Percentiles rank a stretch among this genome's conserved stretches.
Evolutionary conservation across 352 stramenopile genomes (phyloP).

Genomic region (Pythium vanterpoolii): DNA sequence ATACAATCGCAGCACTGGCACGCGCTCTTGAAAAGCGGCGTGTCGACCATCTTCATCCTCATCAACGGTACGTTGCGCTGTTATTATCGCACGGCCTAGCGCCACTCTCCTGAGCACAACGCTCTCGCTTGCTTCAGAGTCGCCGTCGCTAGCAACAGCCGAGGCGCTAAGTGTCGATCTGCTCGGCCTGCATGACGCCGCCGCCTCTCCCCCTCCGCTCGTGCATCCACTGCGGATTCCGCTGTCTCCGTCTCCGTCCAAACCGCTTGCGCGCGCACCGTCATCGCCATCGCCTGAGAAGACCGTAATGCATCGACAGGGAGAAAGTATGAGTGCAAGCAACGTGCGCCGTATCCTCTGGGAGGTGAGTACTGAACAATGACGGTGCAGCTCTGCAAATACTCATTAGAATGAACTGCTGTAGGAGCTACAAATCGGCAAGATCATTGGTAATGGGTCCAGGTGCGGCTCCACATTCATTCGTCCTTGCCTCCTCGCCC

Average conservation of each 20-base stretch:
- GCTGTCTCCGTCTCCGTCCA: background rate
- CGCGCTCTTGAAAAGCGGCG: conserved; percentile 3
- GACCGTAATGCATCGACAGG: background rate
- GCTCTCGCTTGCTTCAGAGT: background rate
- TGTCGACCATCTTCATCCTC: conserved; percentile 19
- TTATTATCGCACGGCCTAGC: background rate
- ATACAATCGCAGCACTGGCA: conserved; percentile 21
- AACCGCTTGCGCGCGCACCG: background rate
- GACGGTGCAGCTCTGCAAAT: background rate
- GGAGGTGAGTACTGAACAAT: conserved; percentile 5
- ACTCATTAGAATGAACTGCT: background rate
- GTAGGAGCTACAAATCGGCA: conserved; percentile 36
- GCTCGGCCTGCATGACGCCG: conserved; percentile 13
- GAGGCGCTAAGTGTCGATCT: conserved; percentile 8
- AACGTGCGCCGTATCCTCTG: conserved; percentile 9
- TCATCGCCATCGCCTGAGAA: background rate
- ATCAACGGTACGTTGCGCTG: conserved; percentile 8
- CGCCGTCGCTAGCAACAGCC: background rate
- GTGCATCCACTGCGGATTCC: background rate
- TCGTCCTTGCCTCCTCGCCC: background rate
- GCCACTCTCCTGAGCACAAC: background rate
- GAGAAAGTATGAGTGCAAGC: too few species aligned
- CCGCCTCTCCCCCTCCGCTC: background rate
- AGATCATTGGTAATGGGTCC: conserved; percentile 63
- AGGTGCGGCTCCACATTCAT: conserved; percentile 31